Evolutionary conservation across 495 filamentous ascomycete species (phyloP).

Genomic region (Eremomyces bilateralis): DNA sequence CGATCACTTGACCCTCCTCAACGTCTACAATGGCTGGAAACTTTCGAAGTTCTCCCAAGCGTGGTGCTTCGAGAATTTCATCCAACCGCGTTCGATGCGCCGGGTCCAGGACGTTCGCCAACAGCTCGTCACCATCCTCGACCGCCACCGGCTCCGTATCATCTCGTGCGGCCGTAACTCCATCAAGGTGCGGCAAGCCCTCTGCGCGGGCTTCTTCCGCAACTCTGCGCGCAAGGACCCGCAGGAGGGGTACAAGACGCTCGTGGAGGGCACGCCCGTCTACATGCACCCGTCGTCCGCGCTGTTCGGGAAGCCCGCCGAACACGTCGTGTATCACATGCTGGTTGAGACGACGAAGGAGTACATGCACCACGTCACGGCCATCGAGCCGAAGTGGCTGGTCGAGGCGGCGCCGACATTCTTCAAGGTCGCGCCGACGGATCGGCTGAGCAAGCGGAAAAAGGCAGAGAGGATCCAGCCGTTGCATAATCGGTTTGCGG

Average conservation of each 20-base stretch:
- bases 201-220: conserved; percentile 88
- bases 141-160: conserved; percentile 63
- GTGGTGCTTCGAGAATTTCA: conserved; percentile 97
- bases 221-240: conserved; percentile 91
- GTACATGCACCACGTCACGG: conserved; percentile 87
- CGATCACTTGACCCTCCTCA: conserved; percentile 83
- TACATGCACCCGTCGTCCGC: conserved; percentile 83
- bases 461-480: conserved; percentile 89
- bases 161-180: conserved; percentile 73
- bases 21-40: conserved; percentile 95
- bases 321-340: conserved; percentile 84
- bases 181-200: conserved; percentile 66
- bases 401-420: conserved; percentile 92
- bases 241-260: conserved; percentile 86
- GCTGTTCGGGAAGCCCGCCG: conserved; percentile 82
- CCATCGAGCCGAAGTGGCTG: conserved; percentile 80
- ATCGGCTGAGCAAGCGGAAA: conserved; percentile 73
- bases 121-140: conserved; percentile 84
- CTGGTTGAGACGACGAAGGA: conserved; percentile 86
- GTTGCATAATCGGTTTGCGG: conserved; percentile 74
- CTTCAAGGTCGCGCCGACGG: conserved; percentile 90
- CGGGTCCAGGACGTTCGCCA: conserved; percentile 81
- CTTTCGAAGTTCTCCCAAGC: conserved; percentile 53
- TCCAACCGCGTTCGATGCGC: conserved; percentile 71
- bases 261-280: conserved; percentile 85